Base-by-base conservation (phyloP, 257 asterid genomes). In the Thymus quinquecostatus region DNA sequence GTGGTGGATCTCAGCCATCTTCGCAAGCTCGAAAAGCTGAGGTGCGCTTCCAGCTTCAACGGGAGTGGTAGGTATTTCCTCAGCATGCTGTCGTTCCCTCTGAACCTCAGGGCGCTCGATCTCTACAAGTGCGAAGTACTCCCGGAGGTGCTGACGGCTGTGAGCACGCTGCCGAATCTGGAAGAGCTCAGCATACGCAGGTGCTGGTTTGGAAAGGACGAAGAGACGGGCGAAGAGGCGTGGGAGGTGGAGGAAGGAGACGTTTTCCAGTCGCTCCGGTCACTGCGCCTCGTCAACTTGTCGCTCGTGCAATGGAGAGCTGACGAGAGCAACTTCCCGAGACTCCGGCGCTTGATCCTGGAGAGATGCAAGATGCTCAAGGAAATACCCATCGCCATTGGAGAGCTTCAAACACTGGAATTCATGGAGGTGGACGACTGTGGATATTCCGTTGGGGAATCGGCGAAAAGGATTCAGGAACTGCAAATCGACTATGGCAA, bases 371-470 rank as follows among this genome's bases (percentile, higher is more conserved):
- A 3, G 3, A 27, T 7, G 13, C 49, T 40, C 0, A 21, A 40
- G 5, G 21, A 28, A 40, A 9, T 63, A 12, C 32, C 27, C 21
- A 21, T 1, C 12, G 34, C 30, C 10, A 7, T 12, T 40, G 59
- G 59, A 53, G 59, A 53, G 1, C 65, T 83, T 33, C 34, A 72
- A 0, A 75, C 74, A 8, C 78, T 83, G 8, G 58, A 70, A 57
- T 49, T 56, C 58, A 69, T 83, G 21, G 21, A 21, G 21, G 21
- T 21, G 21, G 21, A 21, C 21, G 21, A 21, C 21, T 21, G 21
- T 21, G 21, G 21, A 0, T 21, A 21, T 21, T 0, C 0, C 0
- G 21, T 21, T 21, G 21, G 21, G 21, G 21, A 21, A 21, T 21
- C 21, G 21, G 21, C 21, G 0, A 21, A 21, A 21, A 21, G 21